A percentile compares a stretch with the other conserved stretches of the same genome.
Conservation (phyloP, 495 filamentous ascomycete genomes). For the Aspergillus nidulans region DNA sequence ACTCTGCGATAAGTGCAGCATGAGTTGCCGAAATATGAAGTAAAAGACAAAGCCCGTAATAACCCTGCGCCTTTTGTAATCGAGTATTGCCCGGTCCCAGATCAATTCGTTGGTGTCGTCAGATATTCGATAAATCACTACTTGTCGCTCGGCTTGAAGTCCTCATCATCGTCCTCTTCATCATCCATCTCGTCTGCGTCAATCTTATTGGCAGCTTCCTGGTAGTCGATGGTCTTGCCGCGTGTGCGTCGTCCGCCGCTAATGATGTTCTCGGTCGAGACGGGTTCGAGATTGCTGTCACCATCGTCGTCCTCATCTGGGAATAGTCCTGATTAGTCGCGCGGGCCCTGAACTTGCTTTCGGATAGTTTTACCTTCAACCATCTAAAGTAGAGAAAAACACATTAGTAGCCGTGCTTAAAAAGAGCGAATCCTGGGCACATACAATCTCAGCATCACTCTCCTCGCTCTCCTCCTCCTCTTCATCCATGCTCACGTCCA, state of each 20-base stretch:
- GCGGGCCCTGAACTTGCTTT: background rate
- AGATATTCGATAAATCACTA: constrained; percentile 31
- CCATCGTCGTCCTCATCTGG: constrained; percentile 61
- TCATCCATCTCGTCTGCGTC: constrained; percentile 52
- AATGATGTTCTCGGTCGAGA: constrained; percentile 86
- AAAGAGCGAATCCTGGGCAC: constrained; percentile 13
- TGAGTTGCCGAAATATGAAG: background rate
- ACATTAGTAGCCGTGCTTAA: background rate
- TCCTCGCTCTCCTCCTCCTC: constrained; percentile 63
- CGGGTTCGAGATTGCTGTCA: constrained; percentile 80
- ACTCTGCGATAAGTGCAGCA: background rate
- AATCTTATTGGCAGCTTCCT: constrained; percentile 63
- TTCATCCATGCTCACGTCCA: constrained; percentile 63
- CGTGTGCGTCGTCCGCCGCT: constrained; percentile 74
- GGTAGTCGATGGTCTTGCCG: constrained; percentile 75
- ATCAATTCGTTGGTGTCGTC: constrained; percentile 6
- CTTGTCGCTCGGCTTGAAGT: constrained; percentile 34
- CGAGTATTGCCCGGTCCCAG: constrained; percentile 12
- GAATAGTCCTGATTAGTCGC: constrained; percentile 8
- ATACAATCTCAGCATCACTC: constrained; percentile 61
- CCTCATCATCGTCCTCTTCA: constrained; percentile 67
- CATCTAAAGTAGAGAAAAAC: constrained; percentile 17
- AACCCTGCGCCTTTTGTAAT: constrained; percentile 17
- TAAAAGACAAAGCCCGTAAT: constrained; percentile 11
- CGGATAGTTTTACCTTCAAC: constrained; percentile 28